These are phyloP conservation scores for Pythium brassicae DNA, from an alignment of 352 stramenopile genomes.

Conservation along the genomic window DNA sequence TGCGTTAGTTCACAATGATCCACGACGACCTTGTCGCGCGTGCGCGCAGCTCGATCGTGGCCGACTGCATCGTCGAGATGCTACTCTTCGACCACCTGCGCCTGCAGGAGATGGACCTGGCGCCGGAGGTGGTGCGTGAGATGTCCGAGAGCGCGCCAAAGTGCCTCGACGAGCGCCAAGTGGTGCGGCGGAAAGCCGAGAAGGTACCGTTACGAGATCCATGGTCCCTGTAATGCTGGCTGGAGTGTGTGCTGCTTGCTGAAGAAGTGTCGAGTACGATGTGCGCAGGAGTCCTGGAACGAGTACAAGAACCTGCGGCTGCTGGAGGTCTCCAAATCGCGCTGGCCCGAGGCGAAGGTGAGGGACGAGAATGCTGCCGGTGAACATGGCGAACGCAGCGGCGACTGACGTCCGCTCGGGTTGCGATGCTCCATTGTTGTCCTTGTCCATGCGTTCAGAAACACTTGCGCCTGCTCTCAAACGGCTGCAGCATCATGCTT, in stretches of 20 bases:
- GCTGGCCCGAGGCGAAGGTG: slow-evolving; percentile 62
- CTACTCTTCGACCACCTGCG: slow-evolving; percentile 66
- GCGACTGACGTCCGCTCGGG: background rate
- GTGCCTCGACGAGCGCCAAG: slow-evolving; percentile 53
- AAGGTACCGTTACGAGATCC: slow-evolving; percentile 14
- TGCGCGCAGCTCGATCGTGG: slow-evolving; percentile 35
- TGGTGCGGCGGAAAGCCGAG: slow-evolving; percentile 39
- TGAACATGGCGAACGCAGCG: background rate
- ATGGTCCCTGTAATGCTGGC: no score
- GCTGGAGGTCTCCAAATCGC: slow-evolving; percentile 63
- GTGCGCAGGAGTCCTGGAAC: slow-evolving; percentile 47
- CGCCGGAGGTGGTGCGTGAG: slow-evolving; percentile 49
- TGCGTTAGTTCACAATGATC: background rate
- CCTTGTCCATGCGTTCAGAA: slow-evolving; percentile 19
- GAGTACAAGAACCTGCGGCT: slow-evolving; percentile 63
- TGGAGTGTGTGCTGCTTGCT: background rate
- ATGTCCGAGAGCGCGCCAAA: slow-evolving; percentile 47
- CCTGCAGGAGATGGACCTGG: slow-evolving; percentile 73
- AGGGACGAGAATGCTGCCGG: background rate
- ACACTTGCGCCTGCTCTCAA: slow-evolving; percentile 60
- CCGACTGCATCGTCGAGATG: slow-evolving; percentile 67
- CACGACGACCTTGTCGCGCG: background rate
- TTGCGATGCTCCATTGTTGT: background rate
- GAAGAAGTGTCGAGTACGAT: background rate
- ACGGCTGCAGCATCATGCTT: slow-evolving; percentile 78